These are phyloP conservation scores for Ailanthus altissimus DNA, from an alignment of 345 rosid species.

Conservation along the genomic window DNA sequence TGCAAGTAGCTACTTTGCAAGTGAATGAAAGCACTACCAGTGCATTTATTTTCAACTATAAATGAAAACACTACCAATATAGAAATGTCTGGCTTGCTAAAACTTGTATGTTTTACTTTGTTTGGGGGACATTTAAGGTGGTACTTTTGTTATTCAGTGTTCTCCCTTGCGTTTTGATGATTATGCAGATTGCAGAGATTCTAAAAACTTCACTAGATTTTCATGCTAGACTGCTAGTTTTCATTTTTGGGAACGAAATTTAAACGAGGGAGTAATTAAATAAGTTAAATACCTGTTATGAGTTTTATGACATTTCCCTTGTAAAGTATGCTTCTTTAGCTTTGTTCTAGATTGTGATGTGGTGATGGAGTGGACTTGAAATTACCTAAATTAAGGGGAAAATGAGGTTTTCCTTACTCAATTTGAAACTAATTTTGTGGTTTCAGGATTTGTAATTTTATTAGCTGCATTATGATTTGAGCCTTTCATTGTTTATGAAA, in stretches of 20 bases:
- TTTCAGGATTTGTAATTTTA: not conserved
- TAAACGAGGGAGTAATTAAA: not conserved
- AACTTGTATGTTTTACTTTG: not conserved
- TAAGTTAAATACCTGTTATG: not conserved
- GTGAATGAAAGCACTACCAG: not conserved
- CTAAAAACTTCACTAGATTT: not conserved
- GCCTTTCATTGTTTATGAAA: slow-evolving; percentile 1
- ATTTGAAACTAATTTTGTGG: slow-evolving; percentile 9
- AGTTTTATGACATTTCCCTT: not conserved
- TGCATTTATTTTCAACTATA: not conserved
- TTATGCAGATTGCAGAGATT: not conserved
- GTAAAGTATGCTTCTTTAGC: not conserved
- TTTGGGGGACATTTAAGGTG: not conserved
- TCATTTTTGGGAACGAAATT: too few relatives aligned
- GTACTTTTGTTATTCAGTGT: not conserved
- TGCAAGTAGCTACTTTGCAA: slow-evolving; percentile 29
- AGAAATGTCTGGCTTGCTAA: not conserved
- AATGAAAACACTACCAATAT: too few relatives aligned
- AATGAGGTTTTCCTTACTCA: not conserved
- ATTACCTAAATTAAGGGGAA: not conserved
- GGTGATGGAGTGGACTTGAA: not conserved
- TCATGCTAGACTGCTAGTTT: not conserved
- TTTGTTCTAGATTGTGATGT: not conserved
- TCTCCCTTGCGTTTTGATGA: not conserved
- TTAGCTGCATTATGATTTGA: not conserved